Conservation (phyloP, 2,329 filamentous ascomycete species). For the Teratosphaeria nubilosa region DNA sequence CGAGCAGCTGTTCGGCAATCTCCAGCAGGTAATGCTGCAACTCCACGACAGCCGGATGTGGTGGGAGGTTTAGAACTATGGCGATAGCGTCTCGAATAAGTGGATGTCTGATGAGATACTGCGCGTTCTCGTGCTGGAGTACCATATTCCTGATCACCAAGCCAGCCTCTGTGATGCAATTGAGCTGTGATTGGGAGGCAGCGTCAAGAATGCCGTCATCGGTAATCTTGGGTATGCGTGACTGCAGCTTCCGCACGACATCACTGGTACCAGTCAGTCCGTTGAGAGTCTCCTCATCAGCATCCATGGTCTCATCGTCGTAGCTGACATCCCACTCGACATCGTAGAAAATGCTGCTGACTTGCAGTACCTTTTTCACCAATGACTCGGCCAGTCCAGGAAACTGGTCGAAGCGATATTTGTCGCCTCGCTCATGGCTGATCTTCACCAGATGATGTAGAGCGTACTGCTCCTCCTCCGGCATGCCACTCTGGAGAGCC, state of each 20-base stretch:
- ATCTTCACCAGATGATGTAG: constrained; percentile 92
- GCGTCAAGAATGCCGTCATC: constrained; percentile 62
- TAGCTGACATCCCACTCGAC: constrained; percentile 74
- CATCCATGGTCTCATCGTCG: constrained; percentile 41
- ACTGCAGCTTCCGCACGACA: constrained; percentile 60
- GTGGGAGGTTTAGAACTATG: constrained; percentile 69
- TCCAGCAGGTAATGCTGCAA: constrained; percentile 86
- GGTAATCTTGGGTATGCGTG: constrained; percentile 46
- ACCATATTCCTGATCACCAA: constrained; percentile 92
- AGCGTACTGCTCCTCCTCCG: constrained; percentile 80
- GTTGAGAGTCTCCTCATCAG: constrained; percentile 50
- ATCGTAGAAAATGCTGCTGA: constrained; percentile 70
- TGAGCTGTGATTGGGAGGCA: constrained; percentile 59
- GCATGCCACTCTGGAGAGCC: constrained; percentile 68
- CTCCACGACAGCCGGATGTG: constrained; percentile 63
- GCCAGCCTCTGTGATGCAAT: constrained; percentile 73
- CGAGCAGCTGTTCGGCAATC: constrained; percentile 81
- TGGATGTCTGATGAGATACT: constrained; percentile 64
- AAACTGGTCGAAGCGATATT: constrained; percentile 90
- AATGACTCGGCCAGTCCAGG: constrained; percentile 79
- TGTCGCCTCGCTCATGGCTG: constrained; percentile 86
- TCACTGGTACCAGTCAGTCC: constrained; percentile 58
- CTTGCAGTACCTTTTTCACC: constrained; percentile 70
- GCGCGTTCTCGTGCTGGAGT: constrained; percentile 80
- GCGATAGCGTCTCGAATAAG: constrained; percentile 73